Base-by-base conservation (phyloP, 441 rosid genomes). In the Pelargonium fulgidum region DNA sequence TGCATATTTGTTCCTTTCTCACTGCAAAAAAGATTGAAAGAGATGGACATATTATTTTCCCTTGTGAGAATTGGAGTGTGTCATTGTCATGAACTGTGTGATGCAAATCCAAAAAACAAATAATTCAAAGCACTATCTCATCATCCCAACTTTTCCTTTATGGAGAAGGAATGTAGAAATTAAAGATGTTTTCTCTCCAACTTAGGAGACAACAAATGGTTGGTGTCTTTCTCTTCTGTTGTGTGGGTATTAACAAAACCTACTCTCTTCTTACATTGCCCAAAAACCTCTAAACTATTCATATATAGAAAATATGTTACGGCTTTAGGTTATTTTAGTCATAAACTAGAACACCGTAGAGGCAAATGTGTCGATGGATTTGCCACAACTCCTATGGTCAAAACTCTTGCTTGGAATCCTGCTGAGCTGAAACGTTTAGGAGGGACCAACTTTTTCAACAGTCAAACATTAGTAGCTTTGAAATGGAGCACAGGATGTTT, bases 121-220 rank as follows among this genome's bases (percentile, higher is more conserved):
- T 36, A 22, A 75, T 75, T 69, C 69, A 20, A 14, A 66, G 74
- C 79, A 78, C 74, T 62, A 26, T 13, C 52, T 47, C 58, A 50
- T 16, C 19, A 50, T 16, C 19, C 7, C 66, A 63, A 63, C 71
- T 70, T 67, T 67, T 64, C 33, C 59, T 72, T 74, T 63, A 61
- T 75, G 62, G 50, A 29, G 69, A 68, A 12, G 44, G 47, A 50
- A 69, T 72, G 70, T 63, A 68, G 75, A 72, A 73, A 78, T 5
- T 48, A 48, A 63, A 63, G 42, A 62, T 24, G 41, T 62, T 62
- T 62, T 64, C 76, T 47, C 66, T 72, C 64, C 69, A 73, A 73
- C 64, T 70, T 65, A 62, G 82, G 77, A 69, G 73, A 79, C 79
- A 76, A 71, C 70, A 73, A 80, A 73, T 79, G 76, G 80, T 73